Evolutionary conservation across 768 basidiomycete genomes (phyloP).

Genomic region (Amanita inopinata): DNA sequence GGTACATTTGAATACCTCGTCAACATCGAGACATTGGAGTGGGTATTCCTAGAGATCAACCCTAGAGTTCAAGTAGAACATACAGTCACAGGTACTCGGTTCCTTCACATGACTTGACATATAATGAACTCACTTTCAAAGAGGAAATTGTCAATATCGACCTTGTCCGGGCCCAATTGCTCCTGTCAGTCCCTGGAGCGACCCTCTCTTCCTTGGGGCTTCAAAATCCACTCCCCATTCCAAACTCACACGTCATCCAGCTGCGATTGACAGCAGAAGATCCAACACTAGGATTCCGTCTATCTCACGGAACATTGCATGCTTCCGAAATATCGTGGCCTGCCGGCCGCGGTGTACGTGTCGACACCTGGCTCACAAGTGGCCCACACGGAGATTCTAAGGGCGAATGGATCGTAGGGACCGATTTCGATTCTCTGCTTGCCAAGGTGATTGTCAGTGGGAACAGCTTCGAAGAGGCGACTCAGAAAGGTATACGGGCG

Average conservation of each 20-base stretch:
- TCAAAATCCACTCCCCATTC: conserved; percentile 55
- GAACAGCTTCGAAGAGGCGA: conserved; percentile 73
- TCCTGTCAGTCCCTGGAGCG: conserved; percentile 64
- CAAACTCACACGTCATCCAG: conserved; percentile 74
- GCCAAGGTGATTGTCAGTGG: conserved; percentile 80
- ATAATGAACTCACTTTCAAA: conserved; percentile 16
- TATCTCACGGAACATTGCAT: conserved; percentile 77
- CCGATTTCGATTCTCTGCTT: conserved; percentile 82
- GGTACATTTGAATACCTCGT: conserved; percentile 88
- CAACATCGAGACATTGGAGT: conserved; percentile 56
- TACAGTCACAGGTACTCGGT: conserved; percentile 64
- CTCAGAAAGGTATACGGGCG: conserved; percentile 75
- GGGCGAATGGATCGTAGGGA: conserved; percentile 29
- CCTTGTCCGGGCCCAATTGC: conserved; percentile 83
- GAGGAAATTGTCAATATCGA: conserved; percentile 89
- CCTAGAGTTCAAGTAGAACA: conserved; percentile 92
- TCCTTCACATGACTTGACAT: not conserved
- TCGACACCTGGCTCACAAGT: conserved; percentile 79
- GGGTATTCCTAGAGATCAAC: conserved; percentile 90
- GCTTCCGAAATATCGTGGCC: conserved; percentile 61
- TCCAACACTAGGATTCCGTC: conserved; percentile 62
- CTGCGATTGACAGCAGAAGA: conserved; percentile 90
- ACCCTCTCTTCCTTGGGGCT: conserved; percentile 65
- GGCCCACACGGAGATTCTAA: conserved; percentile 42
- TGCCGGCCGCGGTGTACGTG: conserved; percentile 77